Evolutionary conservation across 2,329 filamentous ascomycete species (phyloP), one percentile per base, ranked within the genome.

Genomic region (Penicillium hordei): DNA sequence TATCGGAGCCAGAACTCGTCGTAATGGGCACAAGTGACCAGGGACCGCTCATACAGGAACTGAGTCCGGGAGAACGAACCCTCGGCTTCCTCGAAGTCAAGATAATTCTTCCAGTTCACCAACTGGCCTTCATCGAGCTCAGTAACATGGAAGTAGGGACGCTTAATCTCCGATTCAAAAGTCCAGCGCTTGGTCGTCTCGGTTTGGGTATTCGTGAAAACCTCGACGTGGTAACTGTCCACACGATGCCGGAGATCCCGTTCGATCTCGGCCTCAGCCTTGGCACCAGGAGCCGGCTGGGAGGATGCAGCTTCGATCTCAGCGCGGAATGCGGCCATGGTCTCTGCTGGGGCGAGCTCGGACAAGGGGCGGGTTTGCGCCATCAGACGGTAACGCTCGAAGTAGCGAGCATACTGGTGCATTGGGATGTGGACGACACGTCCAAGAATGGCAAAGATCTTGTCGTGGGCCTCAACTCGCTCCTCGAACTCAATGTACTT

Each of bases 1-100:
- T 96, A 99, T n/a, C 94, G 89, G 68, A 96, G 86, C 94, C 94
- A 99, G 75, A 97, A 96, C 71, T 97, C 93, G 49, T 97, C 93
- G 71, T 99, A 97, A 65, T 95, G 89, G 17, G 94, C 93, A 69
- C 91, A 95, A 0, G 91, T 93, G 36, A 96, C 91, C 52, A 99
- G 77, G 68, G 93, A 97, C 51, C 94, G 88, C 79, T 99, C 94
- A 72, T 99, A 97, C 33, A 99, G 78, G 70, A 94, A 94, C 6
- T 89, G 84, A 45, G 83, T 88, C 58, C 94, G 86, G 15, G 81
- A 76, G 64, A 87, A 91, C 63, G 93, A 86, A 52, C 90, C 91
- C 73, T 96, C 89, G 0, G 83, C 78, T 76, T 99, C 94, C 72
- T 99, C 94, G 67, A 95, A 97, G 72, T 97, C 93, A 44, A 99